Conservation (phyloP, 345 rosid genomes). For the Linum trigynum region DNA sequence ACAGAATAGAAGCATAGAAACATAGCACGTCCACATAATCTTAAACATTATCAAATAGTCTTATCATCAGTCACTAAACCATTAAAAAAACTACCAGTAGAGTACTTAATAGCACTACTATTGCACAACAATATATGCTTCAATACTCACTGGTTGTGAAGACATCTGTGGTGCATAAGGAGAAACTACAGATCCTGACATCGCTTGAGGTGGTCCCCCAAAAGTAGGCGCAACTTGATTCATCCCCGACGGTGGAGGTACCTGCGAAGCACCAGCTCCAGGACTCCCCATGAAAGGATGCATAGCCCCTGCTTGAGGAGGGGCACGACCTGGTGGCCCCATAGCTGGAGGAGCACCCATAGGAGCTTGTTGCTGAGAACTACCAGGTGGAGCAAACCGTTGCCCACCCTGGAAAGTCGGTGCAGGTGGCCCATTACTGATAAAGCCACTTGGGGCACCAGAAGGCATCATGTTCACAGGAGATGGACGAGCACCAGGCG, state of each 20-base stretch:
- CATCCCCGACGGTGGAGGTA: constrained; percentile 28
- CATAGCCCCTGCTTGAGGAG: constrained; percentile 42
- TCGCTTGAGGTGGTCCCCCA: constrained; percentile 22
- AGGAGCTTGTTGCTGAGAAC: constrained; percentile 12
- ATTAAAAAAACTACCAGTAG: background rate
- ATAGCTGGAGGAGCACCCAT: constrained; percentile 24
- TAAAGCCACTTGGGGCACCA: constrained; percentile 8
- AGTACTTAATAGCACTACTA: background rate
- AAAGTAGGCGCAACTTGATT: constrained; percentile 19
- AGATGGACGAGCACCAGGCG: constrained; percentile 41
- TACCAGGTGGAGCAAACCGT: constrained; percentile 16
- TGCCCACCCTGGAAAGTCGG: constrained; percentile 17
- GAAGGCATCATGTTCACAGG: constrained; percentile 10
- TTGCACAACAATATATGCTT: background rate
- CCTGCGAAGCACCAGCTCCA: constrained; percentile 24
- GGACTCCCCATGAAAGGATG: constrained; percentile 35
- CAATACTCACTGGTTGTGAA: constrained; percentile 32
- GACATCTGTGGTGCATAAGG: constrained; percentile 64
- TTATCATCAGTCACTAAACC: no score
- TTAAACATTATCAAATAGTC: background rate
- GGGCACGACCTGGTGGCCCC: constrained; percentile 42
- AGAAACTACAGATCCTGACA: constrained; percentile 34
- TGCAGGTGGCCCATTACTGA: constrained; percentile 27
- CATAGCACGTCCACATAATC: no score
- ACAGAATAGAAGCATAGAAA: no score